Conservation (phyloP, 2,329 filamentous ascomycete genomes). For the Aspergillus bombycis region DNA sequence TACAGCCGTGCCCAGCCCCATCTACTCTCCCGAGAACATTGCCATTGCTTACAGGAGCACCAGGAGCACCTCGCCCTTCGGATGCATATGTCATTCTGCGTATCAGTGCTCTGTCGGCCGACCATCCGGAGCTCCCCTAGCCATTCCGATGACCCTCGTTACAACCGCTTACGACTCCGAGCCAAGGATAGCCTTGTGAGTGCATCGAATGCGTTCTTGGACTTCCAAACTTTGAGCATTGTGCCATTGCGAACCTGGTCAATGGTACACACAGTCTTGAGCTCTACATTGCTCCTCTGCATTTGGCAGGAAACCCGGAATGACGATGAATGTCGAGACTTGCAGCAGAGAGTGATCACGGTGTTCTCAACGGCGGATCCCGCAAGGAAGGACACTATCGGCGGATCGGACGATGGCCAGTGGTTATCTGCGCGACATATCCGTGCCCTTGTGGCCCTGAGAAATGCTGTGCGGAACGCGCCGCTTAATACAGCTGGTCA, state of each 20-base stretch:
- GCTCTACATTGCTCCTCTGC: slow-evolving; percentile 36
- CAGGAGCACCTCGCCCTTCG: slow-evolving; percentile 60
- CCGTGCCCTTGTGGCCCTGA: slow-evolving; percentile 30
- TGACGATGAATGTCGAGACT: slow-evolving; percentile 30
- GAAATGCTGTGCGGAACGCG: slow-evolving; percentile 22
- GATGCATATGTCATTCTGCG: slow-evolving; percentile 58
- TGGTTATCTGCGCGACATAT: slow-evolving; percentile 36
- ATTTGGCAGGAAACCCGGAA: slow-evolving; percentile 39
- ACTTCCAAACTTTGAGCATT: slow-evolving; percentile 35
- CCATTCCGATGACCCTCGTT: slow-evolving; percentile 8
- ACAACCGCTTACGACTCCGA: slow-evolving; percentile 22
- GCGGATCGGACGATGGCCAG: slow-evolving; percentile 24
- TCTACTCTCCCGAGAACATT: slow-evolving; percentile 49
- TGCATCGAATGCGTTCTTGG: slow-evolving; percentile 35
- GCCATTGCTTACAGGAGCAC: slow-evolving; percentile 47
- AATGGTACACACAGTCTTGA: slow-evolving; percentile 39
- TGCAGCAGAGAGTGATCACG: slow-evolving; percentile 36
- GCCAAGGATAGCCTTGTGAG: slow-evolving; percentile 31
- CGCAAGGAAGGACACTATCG: slow-evolving; percentile 10
- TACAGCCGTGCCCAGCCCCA: slow-evolving; percentile 53
- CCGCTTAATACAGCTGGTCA: slow-evolving; percentile 20
- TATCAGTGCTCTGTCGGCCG: slow-evolving; percentile 60
- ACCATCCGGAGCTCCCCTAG: slow-evolving; percentile 48
- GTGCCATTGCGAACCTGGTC: slow-evolving; percentile 38
- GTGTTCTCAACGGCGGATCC: slow-evolving; percentile 30